These are phyloP conservation scores for Melampsora americana DNA, from an alignment of 1,284 basidiomycete species.

Conservation along the genomic window DNA sequence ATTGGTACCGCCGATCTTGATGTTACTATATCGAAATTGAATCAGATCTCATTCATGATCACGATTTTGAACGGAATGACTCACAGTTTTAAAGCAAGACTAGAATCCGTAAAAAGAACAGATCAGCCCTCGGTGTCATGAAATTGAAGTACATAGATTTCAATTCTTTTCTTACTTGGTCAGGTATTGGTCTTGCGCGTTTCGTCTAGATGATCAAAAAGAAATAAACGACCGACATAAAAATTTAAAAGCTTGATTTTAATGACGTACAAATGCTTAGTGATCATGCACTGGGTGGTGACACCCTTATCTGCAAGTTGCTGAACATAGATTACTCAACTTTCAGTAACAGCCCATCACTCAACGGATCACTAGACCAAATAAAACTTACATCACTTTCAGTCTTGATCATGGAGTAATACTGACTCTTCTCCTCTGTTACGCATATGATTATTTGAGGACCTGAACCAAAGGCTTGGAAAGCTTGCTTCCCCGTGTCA, in stretches of 20 bases:
- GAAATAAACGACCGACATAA: not conserved
- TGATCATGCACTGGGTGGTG: constrained; percentile 40
- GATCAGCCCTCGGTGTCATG: not conserved
- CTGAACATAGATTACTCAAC: not conserved
- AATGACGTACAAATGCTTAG: constrained; percentile 30
- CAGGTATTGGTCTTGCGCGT: constrained; percentile 35
- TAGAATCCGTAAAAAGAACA: not conserved
- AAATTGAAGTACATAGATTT: not conserved
- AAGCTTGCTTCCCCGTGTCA: constrained; percentile 12
- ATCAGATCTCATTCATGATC: not conserved
- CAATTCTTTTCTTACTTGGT: constrained; percentile 30
- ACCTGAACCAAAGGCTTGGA: not conserved
- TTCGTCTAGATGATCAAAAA: constrained; percentile 1
- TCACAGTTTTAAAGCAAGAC: constrained; percentile 40
- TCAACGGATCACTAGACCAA: not conserved
- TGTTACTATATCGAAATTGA: constrained; percentile 3
- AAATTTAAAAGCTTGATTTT: not conserved
- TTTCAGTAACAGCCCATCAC: not conserved
- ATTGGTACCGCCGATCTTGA: constrained; percentile 40
- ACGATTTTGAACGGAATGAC: not conserved
- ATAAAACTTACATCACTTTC: constrained; percentile 34
- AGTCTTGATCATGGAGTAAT: constrained; percentile 20
- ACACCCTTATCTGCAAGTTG: constrained; percentile 25
- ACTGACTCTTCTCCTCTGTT: constrained; percentile 13
- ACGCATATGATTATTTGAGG: constrained; percentile 32